Evolutionary conservation across 352 stramenopile species (phyloP), one percentile per base, ranked within the genome.

Genomic region (Phytophthora macrochlamydospora): DNA sequence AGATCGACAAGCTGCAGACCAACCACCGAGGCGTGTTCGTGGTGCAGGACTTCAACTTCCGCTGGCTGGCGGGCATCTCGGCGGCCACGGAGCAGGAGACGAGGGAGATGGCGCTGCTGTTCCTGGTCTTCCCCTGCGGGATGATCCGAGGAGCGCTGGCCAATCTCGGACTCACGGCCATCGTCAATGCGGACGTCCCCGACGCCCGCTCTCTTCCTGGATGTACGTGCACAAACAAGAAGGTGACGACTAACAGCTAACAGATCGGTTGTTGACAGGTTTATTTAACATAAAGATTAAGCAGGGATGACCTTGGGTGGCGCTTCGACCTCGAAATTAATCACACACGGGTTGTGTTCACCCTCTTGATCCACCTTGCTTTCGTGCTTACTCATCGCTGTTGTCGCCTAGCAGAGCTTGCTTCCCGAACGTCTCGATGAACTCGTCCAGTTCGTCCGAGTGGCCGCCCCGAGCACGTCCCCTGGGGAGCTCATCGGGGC

Each of bases 1-100:
- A 99, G 77, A 98, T 99, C 74, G 96, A 99, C 75, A 99, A 99
- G 81, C 78, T 99, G 35, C 96, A 99, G 84, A 99, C 97, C 28
- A 99, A 99, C 79, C 96, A 99, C 75, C 77, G 95, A 24, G 89
- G 89, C 46, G 87, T 96, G 37, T 97, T 99, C 75, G 97, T 99
- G 35, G 83, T 99, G 42, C 97, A 99, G 73, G 97, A 99, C 77
- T 94, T 97, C 56, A 93, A 89, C 53, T 96, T 99, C 46, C 86
- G 89, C 49, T 99, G 95, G 96, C 73, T 99, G 7, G 75, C 81
- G 9, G 75, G 79, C 2, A 93, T 97, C 49, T 96, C 92, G 3
- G 79, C 85, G 30, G 83, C 78, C 7, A 91, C 67, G 32, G 83
- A 95, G 48, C 78, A 92, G 51, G 84, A 92, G 63, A 93, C 85